Evolutionary conservation across 495 filamentous ascomycete species (phyloP), one percentile per base, ranked within the genome.

Genomic region (Aspergillus homomorphus): DNA sequence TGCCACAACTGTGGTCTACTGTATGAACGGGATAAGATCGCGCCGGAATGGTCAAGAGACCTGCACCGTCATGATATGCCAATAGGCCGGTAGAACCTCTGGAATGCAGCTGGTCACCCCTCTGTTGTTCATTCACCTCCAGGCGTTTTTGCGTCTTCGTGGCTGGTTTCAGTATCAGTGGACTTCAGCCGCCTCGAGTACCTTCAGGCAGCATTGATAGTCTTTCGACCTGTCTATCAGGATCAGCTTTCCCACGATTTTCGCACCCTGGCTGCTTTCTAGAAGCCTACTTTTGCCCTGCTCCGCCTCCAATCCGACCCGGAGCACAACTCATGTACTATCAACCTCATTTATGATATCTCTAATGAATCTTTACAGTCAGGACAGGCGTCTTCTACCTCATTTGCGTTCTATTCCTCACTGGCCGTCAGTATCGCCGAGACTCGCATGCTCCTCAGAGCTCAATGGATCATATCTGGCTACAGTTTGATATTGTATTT

Each of bases 1-100:
- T 99, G 94, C 74, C 88, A 89, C 71, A 98, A 96, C 67, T 99
- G 94, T 74, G 93, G 91, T 55, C 87, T 91, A 52, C 75, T 90
- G 4, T 96, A 86, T 65, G 93, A 96, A 66, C 87, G 92, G 53
- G 89, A 92, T 67, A 87, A 90, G 69, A 83, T 87, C 54, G 79
- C 94, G 0, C 92, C 95, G 3, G 86, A 88, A 52, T 96, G 89
- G 87, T 86, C 87, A 6, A 88, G 87, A 68, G 86, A 89, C 58
- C 81, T 98, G 42, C 90, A 95, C 57, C 76, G 74, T 30, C 75
- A 79, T 57, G 80, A 82, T 57, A 59, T 80, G 15, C 78, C 80
- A n/a, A 61, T 79, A 53, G 74, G 68, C 46, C 74, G 74, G 51
- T 68, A 55, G 38, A 45, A 15, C 43, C 14, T 43, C 21, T 21